These are phyloP conservation scores for Arctium lappa DNA, from an alignment of 129 eudicot species.

Conservation along the genomic window DNA sequence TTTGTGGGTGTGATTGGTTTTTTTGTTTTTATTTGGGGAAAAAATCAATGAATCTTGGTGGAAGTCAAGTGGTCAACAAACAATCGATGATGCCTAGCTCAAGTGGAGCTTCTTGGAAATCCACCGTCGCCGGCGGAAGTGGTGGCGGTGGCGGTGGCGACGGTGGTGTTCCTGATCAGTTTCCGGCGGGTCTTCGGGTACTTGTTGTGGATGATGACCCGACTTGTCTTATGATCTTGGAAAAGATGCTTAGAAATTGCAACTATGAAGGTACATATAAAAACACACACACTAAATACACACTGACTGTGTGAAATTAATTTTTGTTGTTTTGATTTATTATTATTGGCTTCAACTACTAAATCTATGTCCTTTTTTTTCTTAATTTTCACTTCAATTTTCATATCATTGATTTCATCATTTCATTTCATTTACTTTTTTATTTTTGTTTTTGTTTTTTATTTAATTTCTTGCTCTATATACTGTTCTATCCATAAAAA, in stretches of 20 bases:
- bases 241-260: slow-evolving; percentile 52
- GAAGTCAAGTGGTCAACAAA: slow-evolving; percentile 25
- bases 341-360: slow-evolving; percentile 11
- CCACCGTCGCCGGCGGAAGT: slow-evolving; percentile 9
- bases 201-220: slow-evolving; percentile 70
- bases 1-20: slow-evolving; percentile 11
- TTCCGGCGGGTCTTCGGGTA: slow-evolving; percentile 66
- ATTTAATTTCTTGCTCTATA: not conserved
- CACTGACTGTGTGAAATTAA: slow-evolving; percentile 1
- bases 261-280: slow-evolving; percentile 50
- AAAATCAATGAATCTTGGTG: slow-evolving; percentile 35
- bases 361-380: slow-evolving; percentile 9
- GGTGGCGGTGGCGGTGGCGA: slow-evolving; percentile 17
- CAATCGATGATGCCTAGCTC: slow-evolving; percentile 30
- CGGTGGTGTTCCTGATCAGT: slow-evolving; percentile 39
- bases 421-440: not conserved
- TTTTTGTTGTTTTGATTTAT: not conserved
- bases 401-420: slow-evolving; percentile 24
- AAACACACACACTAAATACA: slow-evolving; percentile 13
- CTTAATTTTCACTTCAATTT: slow-evolving; percentile 2
- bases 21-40: slow-evolving; percentile 13
- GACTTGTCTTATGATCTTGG: slow-evolving; percentile 57
- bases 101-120: slow-evolving; percentile 33
- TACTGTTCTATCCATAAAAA: slow-evolving; percentile 32
- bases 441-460: not conserved